phyloP scores from a whole-genome alignment of 1,284 basidiomycete genomes.

The Vanrija pseudolonga region DNA sequence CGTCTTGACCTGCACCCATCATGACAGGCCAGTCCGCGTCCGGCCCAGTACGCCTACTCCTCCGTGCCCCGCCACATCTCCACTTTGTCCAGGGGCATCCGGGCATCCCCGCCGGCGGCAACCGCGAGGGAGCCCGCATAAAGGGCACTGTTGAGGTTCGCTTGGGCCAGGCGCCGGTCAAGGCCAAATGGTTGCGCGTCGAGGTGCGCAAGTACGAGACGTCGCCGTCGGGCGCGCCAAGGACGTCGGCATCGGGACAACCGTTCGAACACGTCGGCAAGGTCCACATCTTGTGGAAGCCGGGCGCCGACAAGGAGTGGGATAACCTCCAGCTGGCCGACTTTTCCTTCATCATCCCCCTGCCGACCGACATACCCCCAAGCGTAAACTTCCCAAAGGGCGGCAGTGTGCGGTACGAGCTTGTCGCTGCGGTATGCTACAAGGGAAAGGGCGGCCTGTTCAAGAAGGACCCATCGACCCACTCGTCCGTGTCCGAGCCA shows the following conservation, averaged over 20 bases:
- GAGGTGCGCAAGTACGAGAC: conserved; percentile 82
- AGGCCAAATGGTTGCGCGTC: conserved; percentile 82
- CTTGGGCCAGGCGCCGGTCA: conserved; percentile 64
- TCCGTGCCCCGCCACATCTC: conserved; percentile 47
- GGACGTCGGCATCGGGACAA: conserved; percentile 68
- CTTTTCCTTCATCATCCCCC: conserved; percentile 75
- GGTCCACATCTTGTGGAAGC: conserved; percentile 42
- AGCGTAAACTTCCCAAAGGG: conserved; percentile 68
- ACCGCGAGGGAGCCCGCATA: conserved; percentile 34
- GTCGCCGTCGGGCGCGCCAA: conserved; percentile 39
- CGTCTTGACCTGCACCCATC: neutral
- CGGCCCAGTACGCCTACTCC: conserved; percentile 33
- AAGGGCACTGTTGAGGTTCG: conserved; percentile 70
- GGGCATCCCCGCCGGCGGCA: conserved; percentile 32
- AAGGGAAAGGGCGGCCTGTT: conserved; percentile 78
- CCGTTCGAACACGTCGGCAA: conserved; percentile 48
- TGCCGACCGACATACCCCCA: conserved; percentile 80
- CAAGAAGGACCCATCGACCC: conserved; percentile 62
- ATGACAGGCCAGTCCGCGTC: conserved; percentile 4
- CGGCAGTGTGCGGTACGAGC: conserved; percentile 76
- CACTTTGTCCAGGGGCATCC: conserved; percentile 48
- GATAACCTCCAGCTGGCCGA: conserved; percentile 57
- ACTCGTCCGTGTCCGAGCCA: conserved; percentile 58
- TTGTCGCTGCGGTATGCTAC: conserved; percentile 74
- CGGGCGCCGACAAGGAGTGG: conserved; percentile 56